Evolutionary conservation across 495 filamentous ascomycete species (phyloP).

Genomic region (Echria macrotheca): DNA sequence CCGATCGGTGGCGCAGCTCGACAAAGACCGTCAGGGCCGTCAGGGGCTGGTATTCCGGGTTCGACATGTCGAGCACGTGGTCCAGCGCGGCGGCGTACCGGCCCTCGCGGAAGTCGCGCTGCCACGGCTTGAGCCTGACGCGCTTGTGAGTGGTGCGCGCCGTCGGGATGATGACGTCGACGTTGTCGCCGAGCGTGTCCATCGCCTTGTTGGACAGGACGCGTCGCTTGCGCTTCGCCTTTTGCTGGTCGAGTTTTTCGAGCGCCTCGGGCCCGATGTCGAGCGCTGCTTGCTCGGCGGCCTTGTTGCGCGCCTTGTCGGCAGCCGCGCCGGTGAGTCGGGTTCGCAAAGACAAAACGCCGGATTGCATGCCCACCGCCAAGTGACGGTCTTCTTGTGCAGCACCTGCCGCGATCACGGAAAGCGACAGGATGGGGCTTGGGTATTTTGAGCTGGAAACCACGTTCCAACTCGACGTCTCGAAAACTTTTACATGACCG

Average conservation of each 20-base stretch:
- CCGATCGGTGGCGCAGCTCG: constrained; percentile 81
- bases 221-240: constrained; percentile 61
- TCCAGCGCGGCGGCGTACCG: constrained; percentile 75
- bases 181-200: constrained; percentile 78
- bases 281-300: constrained; percentile 80
- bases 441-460: constrained; percentile 90
- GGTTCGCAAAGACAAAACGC: constrained; percentile 80
- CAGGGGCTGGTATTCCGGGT: constrained; percentile 49
- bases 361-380: constrained; percentile 88
- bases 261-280: constrained; percentile 64
- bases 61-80: constrained; percentile 53
- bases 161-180: constrained; percentile 69
- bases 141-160: constrained; percentile 45
- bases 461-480: constrained; percentile 86
- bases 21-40: constrained; percentile 69
- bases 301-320: constrained; percentile 66
- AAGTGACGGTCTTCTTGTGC: constrained; percentile 81
- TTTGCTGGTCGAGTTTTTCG: constrained; percentile 60
- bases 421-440: constrained; percentile 77
- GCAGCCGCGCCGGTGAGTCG: constrained; percentile 79
- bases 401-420: constrained; percentile 61
- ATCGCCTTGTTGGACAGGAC: constrained; percentile 69
- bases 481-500: constrained; percentile 94
- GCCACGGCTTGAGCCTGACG: constrained; percentile 69
- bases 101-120: constrained; percentile 70